phyloP scores from a whole-genome alignment of 2,329 filamentous ascomycete species.

The Pyrenochaeta sp. region DNA sequence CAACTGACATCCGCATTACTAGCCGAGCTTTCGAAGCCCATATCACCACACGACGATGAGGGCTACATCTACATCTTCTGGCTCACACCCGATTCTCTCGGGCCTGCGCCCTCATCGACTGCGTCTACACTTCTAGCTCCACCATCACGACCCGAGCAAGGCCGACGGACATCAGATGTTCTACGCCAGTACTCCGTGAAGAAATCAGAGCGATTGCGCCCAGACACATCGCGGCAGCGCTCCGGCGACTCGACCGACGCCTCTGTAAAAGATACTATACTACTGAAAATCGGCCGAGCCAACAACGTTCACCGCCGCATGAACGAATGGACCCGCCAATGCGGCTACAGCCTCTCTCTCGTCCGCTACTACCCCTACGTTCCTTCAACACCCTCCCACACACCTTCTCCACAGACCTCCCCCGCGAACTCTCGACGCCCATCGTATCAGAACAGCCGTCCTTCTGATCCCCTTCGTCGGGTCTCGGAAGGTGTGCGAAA shows the following conservation, averaged over 20 bases:
- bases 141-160: slow-evolving; percentile 54
- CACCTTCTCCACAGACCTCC: slow-evolving; percentile 35
- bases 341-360: slow-evolving; percentile 85
- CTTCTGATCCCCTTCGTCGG: slow-evolving; percentile 15
- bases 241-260: slow-evolving; percentile 25
- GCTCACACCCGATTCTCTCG: slow-evolving; percentile 74
- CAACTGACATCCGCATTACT: slow-evolving; percentile 75
- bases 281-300: slow-evolving; percentile 71
- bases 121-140: slow-evolving; percentile 58
- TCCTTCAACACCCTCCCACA: slow-evolving; percentile 36
- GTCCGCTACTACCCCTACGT: slow-evolving; percentile 92
- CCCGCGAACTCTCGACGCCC: slow-evolving; percentile 36
- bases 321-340: slow-evolving; percentile 93
- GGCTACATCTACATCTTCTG: slow-evolving; percentile 99
- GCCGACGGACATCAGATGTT: slow-evolving; percentile 43
- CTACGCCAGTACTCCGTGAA: slow-evolving; percentile 45
- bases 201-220: slow-evolving; percentile 14
- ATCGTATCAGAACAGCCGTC: slow-evolving; percentile 27
- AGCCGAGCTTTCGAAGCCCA: slow-evolving; percentile 77
- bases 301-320: slow-evolving; percentile 89
- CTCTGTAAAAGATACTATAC: slow-evolving; percentile 65
- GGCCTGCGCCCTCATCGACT: slow-evolving; percentile 61
- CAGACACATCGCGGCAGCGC: slow-evolving; percentile 12
- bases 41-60: slow-evolving; percentile 75
- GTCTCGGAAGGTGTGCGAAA: slow-evolving; percentile 61